Base-by-base conservation (phyloP, 768 basidiomycete species). In the Tricholoma terreum region DNA sequence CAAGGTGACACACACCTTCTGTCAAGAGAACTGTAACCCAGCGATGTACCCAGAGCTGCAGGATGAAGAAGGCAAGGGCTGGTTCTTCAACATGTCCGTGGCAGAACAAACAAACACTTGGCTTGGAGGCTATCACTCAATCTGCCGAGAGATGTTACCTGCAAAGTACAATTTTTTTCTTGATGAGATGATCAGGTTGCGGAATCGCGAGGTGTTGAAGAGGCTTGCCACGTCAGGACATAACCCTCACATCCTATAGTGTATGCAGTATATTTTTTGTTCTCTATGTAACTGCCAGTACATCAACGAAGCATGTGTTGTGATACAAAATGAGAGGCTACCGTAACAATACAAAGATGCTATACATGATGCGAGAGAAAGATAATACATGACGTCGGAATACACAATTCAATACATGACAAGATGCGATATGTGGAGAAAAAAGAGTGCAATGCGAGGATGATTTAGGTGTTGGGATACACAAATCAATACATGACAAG, bases 101-200 rank as follows among this genome's bases (percentile, higher is more conserved):
- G 72, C 73, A 17, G 72, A 76, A 60, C 71, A 72, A 58, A 61
- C 60, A 7, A 75, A 75, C 59, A 64, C 61, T 1, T 76, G 74
- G 72, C 52, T 74, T n/a, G 68, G 68, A 0, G 68, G 70, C 1
- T 74, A 70, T 52, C 64, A 66, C 11, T 53, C 69, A 0, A 74
- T 75, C 0, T 66, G 65, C 21, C 30, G 66, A 1, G 43, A 45
- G 62, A 77, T 76, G 73, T 50, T 66, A 11, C 55, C 61, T 3
- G 58, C 54, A 1, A 65, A 65, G 59, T 74, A 67, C 22, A 60
- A 73, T 38, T 75, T 74, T 27, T 75, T 75, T 50, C 56, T 76
- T 0, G 71, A 76, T 57, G 67, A 75, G 52, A 72, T 76, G 73
- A 72, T 76, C 24, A 31, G 65, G 17, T 43, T 59, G 1, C 42